Percentiles rank a stretch among this genome's conserved stretches.
These are phyloP conservation scores for Pichia membranifaciens DNA, from an alignment of 805 yeast genomes.

Conservation along the genomic window DNA sequence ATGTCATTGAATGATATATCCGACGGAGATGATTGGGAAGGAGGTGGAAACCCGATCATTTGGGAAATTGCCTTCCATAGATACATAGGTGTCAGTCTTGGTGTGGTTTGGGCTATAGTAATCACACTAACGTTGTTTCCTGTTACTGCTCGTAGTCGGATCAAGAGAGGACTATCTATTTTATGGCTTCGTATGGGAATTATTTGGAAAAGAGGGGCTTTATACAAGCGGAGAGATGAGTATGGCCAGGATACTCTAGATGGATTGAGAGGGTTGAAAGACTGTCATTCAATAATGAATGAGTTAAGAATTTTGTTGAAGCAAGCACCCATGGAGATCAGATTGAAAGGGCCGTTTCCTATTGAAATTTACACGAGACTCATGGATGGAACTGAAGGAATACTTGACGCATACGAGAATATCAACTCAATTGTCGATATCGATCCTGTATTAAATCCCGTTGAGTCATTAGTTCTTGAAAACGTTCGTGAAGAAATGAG, in stretches of 20 bases:
- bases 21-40: conserved; percentile 57
- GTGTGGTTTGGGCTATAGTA: conserved; percentile 70
- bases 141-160: conserved; percentile 64
- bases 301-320: conserved; percentile 55
- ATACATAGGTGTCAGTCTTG: conserved; percentile 63
- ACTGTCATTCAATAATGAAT: conserved; percentile 46
- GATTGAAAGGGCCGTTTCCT: conserved; percentile 73
- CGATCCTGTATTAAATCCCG: conserved; percentile 46
- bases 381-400: conserved; percentile 51
- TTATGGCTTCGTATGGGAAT: conserved; percentile 79
- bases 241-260: conserved; percentile 26
- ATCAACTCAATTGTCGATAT: conserved; percentile 62
- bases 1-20: conserved; percentile 42
- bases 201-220: conserved; percentile 72
- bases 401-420: conserved; percentile 71
- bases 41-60: conserved; percentile 63
- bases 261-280: conserved; percentile 40
- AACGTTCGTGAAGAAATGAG: conserved; percentile 51
- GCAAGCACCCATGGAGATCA: conserved; percentile 70
- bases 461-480: conserved; percentile 51
- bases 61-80: conserved; percentile 75
- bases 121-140: conserved; percentile 66
- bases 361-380: conserved; percentile 43
- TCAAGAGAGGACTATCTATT: conserved; percentile 58
- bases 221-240: conserved; percentile 37